Percentiles rank a stretch among this genome's conserved stretches.
Evolutionary conservation across 495 filamentous ascomycete genomes (phyloP).

Genomic region (Bombardia bombarda): DNA sequence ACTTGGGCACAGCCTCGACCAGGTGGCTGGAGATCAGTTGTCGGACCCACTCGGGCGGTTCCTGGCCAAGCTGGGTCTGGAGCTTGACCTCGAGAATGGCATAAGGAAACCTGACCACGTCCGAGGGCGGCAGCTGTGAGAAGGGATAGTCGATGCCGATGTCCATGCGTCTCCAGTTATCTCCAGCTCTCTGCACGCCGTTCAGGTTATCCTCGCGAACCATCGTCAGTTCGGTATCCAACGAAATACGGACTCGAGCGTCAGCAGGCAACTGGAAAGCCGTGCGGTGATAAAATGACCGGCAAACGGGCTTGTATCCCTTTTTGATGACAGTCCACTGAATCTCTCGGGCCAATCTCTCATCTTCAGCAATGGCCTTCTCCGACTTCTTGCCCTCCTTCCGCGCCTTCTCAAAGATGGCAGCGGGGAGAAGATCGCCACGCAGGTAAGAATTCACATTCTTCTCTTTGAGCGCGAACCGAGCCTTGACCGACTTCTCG

Average conservation of each 20-base stretch:
- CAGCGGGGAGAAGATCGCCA: conserved; percentile 71
- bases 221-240: conserved; percentile 95
- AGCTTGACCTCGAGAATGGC: conserved; percentile 96
- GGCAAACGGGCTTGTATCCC: conserved; percentile 73
- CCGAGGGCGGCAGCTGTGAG: conserved; percentile 72
- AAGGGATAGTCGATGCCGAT: conserved; percentile 97
- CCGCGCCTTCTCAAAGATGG: conserved; percentile 87
- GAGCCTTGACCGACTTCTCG: conserved; percentile 96
- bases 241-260: conserved; percentile 89
- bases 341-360: conserved; percentile 82
- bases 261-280: conserved; percentile 97
- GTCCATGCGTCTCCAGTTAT: conserved; percentile 95
- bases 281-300: conserved; percentile 95
- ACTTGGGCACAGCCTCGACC: conserved; percentile 96
- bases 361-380: conserved; percentile 81
- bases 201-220: conserved; percentile 91
- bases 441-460: conserved; percentile 83
- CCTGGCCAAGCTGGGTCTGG: conserved; percentile 94
- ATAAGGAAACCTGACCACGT: conserved; percentile 89
- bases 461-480: conserved; percentile 93
- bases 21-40: conserved; percentile 87
- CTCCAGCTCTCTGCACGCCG: conserved; percentile 62
- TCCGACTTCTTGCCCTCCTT: conserved; percentile 89
- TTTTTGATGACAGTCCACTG: conserved; percentile 87
- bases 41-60: conserved; percentile 92